Percentiles rank a stretch among this genome's conserved stretches.
phyloP scores from a whole-genome alignment of 768 basidiomycete genomes.

The Rhizopogon salebrosus region DNA sequence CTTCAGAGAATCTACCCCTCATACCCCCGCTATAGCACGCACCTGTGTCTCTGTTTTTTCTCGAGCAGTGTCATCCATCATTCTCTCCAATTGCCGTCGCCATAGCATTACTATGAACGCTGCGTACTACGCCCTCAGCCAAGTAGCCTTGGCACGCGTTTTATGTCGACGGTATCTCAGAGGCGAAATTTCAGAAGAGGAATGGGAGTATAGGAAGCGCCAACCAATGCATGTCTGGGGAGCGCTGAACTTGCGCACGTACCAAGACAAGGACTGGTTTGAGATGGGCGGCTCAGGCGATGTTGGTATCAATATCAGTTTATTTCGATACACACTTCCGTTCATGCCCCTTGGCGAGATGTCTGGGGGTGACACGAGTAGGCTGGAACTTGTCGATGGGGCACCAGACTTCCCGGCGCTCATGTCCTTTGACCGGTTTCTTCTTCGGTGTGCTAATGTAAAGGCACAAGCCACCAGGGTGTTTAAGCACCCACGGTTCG shows the following conservation, averaged over 20 bases:
- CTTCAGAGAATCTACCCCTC: constrained; percentile 28
- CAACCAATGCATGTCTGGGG: constrained; percentile 48
- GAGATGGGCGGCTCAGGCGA: constrained; percentile 36
- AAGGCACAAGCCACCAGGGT: constrained; percentile 29
- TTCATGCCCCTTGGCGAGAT: constrained; percentile 37
- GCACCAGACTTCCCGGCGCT: constrained; percentile 36
- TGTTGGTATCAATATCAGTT: constrained; percentile 37
- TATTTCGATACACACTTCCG: constrained; percentile 37
- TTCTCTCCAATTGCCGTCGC: constrained; percentile 34
- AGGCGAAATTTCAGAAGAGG: constrained; percentile 41
- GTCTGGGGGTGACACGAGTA: constrained; percentile 5
- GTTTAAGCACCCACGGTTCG: constrained; percentile 38
- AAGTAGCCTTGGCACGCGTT: constrained; percentile 45
- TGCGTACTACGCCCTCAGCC: constrained; percentile 43
- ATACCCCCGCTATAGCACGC: constrained; percentile 36
- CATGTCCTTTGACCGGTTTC: constrained; percentile 40
- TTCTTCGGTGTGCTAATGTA: constrained; percentile 34
- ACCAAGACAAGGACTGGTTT: constrained; percentile 42
- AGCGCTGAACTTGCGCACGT: constrained; percentile 46
- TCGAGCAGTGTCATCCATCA: constrained; percentile 20
- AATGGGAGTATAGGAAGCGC: constrained; percentile 46
- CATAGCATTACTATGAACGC: constrained; percentile 44
- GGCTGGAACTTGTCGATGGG: constrained; percentile 28
- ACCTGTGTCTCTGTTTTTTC: constrained; percentile 19
- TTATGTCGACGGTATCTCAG: constrained; percentile 38